Conservation (phyloP, 345 rosid genomes). For the Populus ilicifolia region DNA sequence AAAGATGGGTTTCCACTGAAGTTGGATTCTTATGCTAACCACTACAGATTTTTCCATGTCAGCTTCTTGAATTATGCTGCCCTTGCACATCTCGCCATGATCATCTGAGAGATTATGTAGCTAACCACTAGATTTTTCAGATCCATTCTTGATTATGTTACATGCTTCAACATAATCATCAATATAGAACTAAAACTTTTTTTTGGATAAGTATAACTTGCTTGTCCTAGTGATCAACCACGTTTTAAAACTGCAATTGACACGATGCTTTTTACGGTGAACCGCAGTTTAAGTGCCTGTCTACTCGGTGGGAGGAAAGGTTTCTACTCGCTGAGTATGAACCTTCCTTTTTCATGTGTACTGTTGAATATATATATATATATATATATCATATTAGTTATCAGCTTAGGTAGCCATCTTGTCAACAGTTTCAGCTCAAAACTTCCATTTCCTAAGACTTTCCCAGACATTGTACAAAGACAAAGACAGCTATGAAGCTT, state of each 20-base stretch:
- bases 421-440: not conserved
- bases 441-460: not conserved
- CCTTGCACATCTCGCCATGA: not conserved
- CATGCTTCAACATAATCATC: not conserved
- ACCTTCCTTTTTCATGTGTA: too few relatives aligned
- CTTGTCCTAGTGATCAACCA: too few relatives aligned
- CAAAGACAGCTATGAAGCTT: not conserved
- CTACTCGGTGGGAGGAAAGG: too few relatives aligned
- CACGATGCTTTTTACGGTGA: too few relatives aligned
- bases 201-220: too few relatives aligned
- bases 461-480: not conserved
- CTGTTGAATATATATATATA: too few relatives aligned
- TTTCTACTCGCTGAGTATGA: too few relatives aligned
- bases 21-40: slow-evolving; percentile 5
- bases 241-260: too few relatives aligned
- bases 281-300: too few relatives aligned
- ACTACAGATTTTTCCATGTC: not conserved
- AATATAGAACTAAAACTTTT: too few relatives aligned
- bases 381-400: too few relatives aligned
- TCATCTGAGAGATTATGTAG: not conserved
- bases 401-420: not conserved
- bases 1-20: not conserved
- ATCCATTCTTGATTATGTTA: not conserved
- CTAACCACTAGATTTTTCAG: not conserved
- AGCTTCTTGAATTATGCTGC: not conserved